Conservation (phyloP, 176 grass and related monocot genomes). For the Puccinellia tenuiflora region DNA sequence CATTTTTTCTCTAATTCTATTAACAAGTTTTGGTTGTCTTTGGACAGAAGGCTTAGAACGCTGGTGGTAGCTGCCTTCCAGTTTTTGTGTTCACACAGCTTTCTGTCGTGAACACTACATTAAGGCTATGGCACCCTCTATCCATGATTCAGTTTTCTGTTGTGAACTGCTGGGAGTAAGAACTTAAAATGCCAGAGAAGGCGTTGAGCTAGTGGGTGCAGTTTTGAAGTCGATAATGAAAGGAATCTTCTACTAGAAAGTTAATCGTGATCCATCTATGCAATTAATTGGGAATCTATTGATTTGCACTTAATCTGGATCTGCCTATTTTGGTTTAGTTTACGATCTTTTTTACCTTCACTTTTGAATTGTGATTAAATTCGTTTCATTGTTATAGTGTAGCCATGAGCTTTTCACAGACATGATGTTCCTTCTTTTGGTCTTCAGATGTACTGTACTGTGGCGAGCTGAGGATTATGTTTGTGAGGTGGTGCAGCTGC, state of each 20-base stretch:
- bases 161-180: background rate
- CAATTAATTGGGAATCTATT: conserved; percentile 25
- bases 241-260: background rate
- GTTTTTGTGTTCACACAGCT: background rate
- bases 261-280: background rate
- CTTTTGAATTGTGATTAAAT: background rate
- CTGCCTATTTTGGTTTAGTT: conserved; percentile 16
- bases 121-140: background rate
- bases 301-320: conserved; percentile 14
- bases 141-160: background rate
- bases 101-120: conserved; percentile 7
- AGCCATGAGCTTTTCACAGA: conserved; percentile 16
- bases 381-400: conserved; percentile 6
- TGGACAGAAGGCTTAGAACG: conserved; percentile 35
- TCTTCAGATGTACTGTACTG: conserved; percentile 28
- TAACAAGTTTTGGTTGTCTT: conserved; percentile 31
- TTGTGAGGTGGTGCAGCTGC: background rate
- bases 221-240: background rate
- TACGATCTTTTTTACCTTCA: background rate
- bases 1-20: conserved; percentile 16
- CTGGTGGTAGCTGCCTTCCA: background rate
- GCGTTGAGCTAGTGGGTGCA: conserved; percentile 21
- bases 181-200: conserved; percentile 3
- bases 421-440: conserved; percentile 13
- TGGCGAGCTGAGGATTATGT: conserved; percentile 5